phyloP scores from a whole-genome alignment of 2,329 filamentous ascomycete genomes.

The Macrophomina pseudophaseolina region DNA sequence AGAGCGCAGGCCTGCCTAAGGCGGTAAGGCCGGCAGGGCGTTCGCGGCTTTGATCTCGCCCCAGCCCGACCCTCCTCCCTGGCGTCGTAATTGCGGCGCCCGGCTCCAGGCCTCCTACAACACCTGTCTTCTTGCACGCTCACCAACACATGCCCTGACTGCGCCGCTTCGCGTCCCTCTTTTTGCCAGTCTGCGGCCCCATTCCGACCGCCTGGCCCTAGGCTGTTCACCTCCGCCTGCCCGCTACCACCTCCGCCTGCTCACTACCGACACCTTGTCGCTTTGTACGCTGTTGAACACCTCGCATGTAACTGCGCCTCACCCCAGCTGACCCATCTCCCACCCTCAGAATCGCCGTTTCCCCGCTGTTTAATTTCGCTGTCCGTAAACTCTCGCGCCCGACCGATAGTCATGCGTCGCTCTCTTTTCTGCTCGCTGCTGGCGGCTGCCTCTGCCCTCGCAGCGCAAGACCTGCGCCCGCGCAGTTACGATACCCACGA shows the following conservation, averaged over 20 bases:
- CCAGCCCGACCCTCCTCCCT: conserved; percentile 10
- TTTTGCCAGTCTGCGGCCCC: conserved; percentile 6
- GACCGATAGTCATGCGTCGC: conserved; percentile 42
- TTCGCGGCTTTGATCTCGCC: conserved; percentile 17
- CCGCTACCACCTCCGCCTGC: not conserved
- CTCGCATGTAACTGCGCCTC: conserved; percentile 1
- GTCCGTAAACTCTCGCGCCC: not conserved
- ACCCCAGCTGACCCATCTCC: conserved; percentile 3
- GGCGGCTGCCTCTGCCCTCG: conserved; percentile 41
- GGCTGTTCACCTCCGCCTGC: not conserved
- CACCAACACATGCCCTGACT: conserved; percentile 6
- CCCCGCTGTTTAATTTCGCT: conserved; percentile 7
- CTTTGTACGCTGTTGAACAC: conserved; percentile 10
- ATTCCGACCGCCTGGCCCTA: conserved; percentile 5
- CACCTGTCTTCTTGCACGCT: conserved; percentile 17
- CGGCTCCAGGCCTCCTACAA: conserved; percentile 4
- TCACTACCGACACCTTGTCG: conserved; percentile 2
- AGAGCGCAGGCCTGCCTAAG: conserved; percentile 9
- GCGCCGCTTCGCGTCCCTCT: not conserved
- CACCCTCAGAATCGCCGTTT: conserved; percentile 6
- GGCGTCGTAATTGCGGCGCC: conserved; percentile 8
- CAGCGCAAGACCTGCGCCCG: conserved; percentile 47
- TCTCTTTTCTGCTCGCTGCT: conserved; percentile 54
- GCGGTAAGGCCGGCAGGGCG: conserved; percentile 12
- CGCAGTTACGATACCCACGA: conserved; percentile 82